A percentile compares a stretch with the other conserved stretches of the same genome.
These are phyloP conservation scores for Aspergillus flavus DNA, from an alignment of 2,329 filamentous ascomycete species.

Conservation along the genomic window DNA sequence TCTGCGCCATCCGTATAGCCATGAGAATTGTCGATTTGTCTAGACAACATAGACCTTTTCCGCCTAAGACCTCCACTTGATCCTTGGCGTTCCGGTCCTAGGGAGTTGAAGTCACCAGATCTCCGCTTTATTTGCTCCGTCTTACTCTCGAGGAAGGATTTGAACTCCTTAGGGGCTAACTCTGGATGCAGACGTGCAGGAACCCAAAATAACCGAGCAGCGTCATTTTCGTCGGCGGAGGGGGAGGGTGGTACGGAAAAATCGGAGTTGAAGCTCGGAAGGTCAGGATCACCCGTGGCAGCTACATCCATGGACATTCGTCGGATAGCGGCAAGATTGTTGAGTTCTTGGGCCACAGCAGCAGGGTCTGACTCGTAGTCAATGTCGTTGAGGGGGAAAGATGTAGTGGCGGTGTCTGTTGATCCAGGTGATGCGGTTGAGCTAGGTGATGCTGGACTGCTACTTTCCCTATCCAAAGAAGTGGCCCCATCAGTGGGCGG, in stretches of 20 bases:
- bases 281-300: slow-evolving; percentile 60
- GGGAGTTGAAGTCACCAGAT: slow-evolving; percentile 70
- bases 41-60: slow-evolving; percentile 94
- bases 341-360: slow-evolving; percentile 87
- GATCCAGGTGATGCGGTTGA: slow-evolving; percentile 58
- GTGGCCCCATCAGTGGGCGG: slow-evolving; percentile 27
- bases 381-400: slow-evolving; percentile 76
- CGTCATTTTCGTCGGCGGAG: slow-evolving; percentile 76
- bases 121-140: slow-evolving; percentile 86
- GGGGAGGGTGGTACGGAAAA: slow-evolving; percentile 47
- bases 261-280: slow-evolving; percentile 46
- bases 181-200: slow-evolving; percentile 93
- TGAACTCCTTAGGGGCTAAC: slow-evolving; percentile 93
- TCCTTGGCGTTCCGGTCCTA: slow-evolving; percentile 54
- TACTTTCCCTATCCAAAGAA: slow-evolving; percentile 42
- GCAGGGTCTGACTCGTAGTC: slow-evolving; percentile 89
- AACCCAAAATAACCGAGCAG: slow-evolving; percentile 90
- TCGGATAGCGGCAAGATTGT: slow-evolving; percentile 85
- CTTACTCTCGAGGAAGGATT: slow-evolving; percentile 90
- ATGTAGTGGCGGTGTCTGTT: slow-evolving; percentile 61
- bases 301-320: slow-evolving; percentile 94
- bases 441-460: slow-evolving; percentile 57
- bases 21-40: slow-evolving; percentile 78
- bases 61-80: slow-evolving; percentile 67
- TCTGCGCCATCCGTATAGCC: slow-evolving; percentile 85